Evolutionary conservation across 1,284 basidiomycete species (phyloP).

Genomic region (Peniophora sp.): DNA sequence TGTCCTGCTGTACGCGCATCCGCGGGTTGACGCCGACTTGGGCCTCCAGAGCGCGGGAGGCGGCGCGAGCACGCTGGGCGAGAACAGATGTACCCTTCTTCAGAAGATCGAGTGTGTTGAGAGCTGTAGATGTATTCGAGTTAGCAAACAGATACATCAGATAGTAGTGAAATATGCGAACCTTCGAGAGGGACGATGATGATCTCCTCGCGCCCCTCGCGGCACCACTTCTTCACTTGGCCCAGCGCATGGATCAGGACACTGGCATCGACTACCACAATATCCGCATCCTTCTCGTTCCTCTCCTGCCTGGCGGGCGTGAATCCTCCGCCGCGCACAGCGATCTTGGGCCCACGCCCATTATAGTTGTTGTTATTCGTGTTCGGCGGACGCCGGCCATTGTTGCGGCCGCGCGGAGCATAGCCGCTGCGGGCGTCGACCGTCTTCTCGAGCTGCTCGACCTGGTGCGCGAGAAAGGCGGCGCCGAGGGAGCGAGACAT

Average conservation of each 20-base stretch:
- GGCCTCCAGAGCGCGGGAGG: conserved; percentile 75
- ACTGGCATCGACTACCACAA: conserved; percentile 80
- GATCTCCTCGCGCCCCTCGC: conserved; percentile 58
- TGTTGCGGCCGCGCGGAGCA: conserved; percentile 35
- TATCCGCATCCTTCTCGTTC: conserved; percentile 54
- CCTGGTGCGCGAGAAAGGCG: conserved; percentile 75
- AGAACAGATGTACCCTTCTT: conserved; percentile 81
- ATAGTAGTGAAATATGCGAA: conserved; percentile 26
- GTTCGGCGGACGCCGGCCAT: background rate
- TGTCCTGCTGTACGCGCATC: conserved; percentile 70
- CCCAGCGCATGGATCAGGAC: conserved; percentile 80
- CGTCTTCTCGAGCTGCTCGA: conserved; percentile 73
- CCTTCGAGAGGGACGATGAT: conserved; percentile 85
- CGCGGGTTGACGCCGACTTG: conserved; percentile 74
- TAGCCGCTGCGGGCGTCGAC: conserved; percentile 47
- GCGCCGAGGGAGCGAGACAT: conserved; percentile 79
- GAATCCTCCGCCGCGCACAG: conserved; percentile 3
- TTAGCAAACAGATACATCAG: conserved; percentile 3
- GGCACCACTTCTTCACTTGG: conserved; percentile 77
- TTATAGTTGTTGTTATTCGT: too few species aligned
- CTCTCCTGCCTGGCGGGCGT: conserved; percentile 10
- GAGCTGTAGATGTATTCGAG: conserved; percentile 36
- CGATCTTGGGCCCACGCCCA: background rate
- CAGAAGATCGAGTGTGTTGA: conserved; percentile 88
- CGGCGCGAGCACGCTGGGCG: conserved; percentile 75